These are phyloP conservation scores for Pseudogymnoascus sp. DNA, from an alignment of 2,329 filamentous ascomycete genomes.

Conservation along the genomic window DNA sequence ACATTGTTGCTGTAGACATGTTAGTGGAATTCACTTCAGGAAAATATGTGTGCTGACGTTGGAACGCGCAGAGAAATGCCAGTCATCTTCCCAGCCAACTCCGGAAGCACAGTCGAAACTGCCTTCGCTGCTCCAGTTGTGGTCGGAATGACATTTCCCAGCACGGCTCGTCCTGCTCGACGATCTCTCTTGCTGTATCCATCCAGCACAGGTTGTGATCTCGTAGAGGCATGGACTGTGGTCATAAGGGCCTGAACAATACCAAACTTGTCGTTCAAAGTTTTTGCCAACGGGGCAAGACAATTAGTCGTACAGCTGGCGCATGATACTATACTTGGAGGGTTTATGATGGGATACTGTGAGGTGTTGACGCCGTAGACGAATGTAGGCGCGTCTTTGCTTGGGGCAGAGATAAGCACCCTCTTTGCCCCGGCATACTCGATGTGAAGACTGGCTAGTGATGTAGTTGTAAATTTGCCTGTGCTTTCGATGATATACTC, in stretches of 20 bases:
- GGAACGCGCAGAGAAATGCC: slow-evolving; percentile 14
- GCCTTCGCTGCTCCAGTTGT: slow-evolving; percentile 15
- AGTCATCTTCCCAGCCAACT: slow-evolving; percentile 11
- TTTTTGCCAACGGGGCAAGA: slow-evolving; percentile 28
- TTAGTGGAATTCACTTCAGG: background rate
- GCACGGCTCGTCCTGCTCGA: slow-evolving; percentile 21
- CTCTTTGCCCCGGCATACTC: slow-evolving; percentile 10
- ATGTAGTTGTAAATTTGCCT: slow-evolving; percentile 11
- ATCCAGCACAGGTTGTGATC: slow-evolving; percentile 29
- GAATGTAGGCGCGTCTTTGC: slow-evolving; percentile 19
- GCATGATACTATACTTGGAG: slow-evolving; percentile 22
- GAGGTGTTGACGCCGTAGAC: slow-evolving; percentile 29
- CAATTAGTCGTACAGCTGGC: slow-evolving; percentile 31
- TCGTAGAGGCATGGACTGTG: slow-evolving; percentile 25
- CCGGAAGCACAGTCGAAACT: slow-evolving; percentile 12
- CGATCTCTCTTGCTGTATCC: slow-evolving; percentile 30
- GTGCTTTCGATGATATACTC: slow-evolving; percentile 14
- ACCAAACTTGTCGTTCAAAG: slow-evolving; percentile 27
- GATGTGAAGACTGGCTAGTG: slow-evolving; percentile 3
- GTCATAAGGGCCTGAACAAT: slow-evolving; percentile 28
- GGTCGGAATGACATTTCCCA: slow-evolving; percentile 15
- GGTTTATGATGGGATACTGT: slow-evolving; percentile 18
- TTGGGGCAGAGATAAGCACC: slow-evolving; percentile 13
- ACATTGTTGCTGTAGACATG: slow-evolving; percentile 10
- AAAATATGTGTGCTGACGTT: slow-evolving; percentile 6